phyloP scores from a whole-genome alignment of 1,284 basidiomycete genomes.

The Porogramme epimiltina region DNA sequence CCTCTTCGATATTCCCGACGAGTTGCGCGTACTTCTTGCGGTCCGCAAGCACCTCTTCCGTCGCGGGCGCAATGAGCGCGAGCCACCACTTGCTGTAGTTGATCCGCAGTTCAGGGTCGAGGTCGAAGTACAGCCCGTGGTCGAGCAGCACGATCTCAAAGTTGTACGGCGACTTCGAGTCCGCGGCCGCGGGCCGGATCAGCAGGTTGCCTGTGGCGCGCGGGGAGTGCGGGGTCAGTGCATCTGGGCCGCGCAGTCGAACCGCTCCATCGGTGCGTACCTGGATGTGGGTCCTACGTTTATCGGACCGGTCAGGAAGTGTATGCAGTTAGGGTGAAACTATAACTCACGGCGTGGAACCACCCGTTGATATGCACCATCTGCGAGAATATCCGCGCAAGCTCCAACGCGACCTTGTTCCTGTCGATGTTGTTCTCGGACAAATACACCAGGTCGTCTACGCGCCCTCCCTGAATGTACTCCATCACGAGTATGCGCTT shows the following conservation, averaged over 20 bases:
- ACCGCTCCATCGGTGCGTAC: conserved; percentile 14
- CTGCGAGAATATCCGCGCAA: conserved; percentile 87
- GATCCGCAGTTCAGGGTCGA: conserved; percentile 76
- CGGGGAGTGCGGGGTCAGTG: background rate
- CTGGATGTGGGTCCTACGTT: conserved; percentile 74
- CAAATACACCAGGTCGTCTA: conserved; percentile 89
- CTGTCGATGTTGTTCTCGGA: conserved; percentile 87
- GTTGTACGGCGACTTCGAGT: conserved; percentile 82
- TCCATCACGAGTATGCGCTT: conserved; percentile 95
- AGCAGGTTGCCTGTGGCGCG: conserved; percentile 77
- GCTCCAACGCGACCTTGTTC: conserved; percentile 90
- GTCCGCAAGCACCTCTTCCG: conserved; percentile 62
- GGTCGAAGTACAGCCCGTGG: conserved; percentile 91
- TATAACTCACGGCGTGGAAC: conserved; percentile 74
- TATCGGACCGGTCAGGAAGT: no score
- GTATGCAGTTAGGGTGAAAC: background rate
- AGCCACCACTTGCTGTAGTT: conserved; percentile 87
- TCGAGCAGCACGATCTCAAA: conserved; percentile 94
- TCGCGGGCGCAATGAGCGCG: conserved; percentile 76
- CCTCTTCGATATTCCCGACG: conserved; percentile 88
- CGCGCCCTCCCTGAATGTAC: conserved; percentile 85
- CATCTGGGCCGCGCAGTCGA: no score
- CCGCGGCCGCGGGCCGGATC: conserved; percentile 72
- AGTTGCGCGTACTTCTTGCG: conserved; percentile 84
- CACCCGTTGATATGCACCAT: conserved; percentile 98